Base-by-base conservation (phyloP, 345 rosid species). In the Pugionium cornutum region DNA sequence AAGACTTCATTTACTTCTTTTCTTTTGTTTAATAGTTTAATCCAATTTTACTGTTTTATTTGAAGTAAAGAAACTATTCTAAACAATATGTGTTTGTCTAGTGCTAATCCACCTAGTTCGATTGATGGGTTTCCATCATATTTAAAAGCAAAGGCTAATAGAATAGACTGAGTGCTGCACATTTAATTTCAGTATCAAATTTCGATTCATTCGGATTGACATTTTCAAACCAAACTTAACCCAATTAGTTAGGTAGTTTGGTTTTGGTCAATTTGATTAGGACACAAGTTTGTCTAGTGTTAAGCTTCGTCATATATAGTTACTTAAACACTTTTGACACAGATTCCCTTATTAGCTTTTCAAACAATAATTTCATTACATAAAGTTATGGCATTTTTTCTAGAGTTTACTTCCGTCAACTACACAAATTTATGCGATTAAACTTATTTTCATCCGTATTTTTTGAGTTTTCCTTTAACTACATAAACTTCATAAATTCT, bases 221-320 rank as follows among this genome's bases (percentile, higher is more conserved):
- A 47, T 4, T 36, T 33, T 34, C 7, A 4, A 55, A 35, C 44
- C 36, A 44, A 66, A 54, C 1, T n/a, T n/a, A 36, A 28, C 42
- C 31, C 1, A 45, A 9, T 46, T 11, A 42, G 5, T 25, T 64
- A 52, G n/a, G 33, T 32, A 32, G 27, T 27, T 53, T 43, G 7
- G 62, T 7, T 45, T 43, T 9, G 34, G 26, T 43, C n/a, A 32
- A 10, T 31, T 45, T 54, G 9, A 54, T 35, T 45, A 66, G 18
- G 30, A 11, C 35, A 18, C n/a, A 0, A 27, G 11, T 25, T 25
- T 44, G 48, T 50, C 9, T 41, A n/a, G 11, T 58, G 6, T 44
- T n/a, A 58, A 11, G 48, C 40, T 37, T 36, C 3, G 18, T 18
- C 35, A 18, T 0, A 4, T 58, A 5, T 33, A 34, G 10, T 11